Percentiles rank a stretch among this genome's conserved stretches.
Evolutionary conservation across 305 asterid genomes (phyloP).

Genomic region (Plantago rigida): DNA sequence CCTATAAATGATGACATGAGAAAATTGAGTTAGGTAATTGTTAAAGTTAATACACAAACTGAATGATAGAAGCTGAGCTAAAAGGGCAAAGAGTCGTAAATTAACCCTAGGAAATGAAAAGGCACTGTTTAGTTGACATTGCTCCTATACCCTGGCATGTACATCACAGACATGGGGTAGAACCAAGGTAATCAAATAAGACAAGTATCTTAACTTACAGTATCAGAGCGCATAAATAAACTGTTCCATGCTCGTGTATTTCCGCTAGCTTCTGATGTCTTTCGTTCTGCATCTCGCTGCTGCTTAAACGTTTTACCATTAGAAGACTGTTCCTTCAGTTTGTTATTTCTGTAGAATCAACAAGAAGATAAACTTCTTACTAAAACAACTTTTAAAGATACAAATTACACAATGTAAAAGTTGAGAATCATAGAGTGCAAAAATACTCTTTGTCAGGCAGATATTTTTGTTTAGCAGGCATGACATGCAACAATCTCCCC

Average conservation of each 20-base stretch:
- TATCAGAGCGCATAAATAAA: slow-evolving; percentile 81
- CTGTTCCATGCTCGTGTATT: slow-evolving; percentile 80
- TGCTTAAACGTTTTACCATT: slow-evolving; percentile 51
- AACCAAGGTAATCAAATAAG: neutral
- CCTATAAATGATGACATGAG: slow-evolving; percentile 37
- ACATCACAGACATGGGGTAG: slow-evolving; percentile 3
- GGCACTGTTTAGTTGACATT: slow-evolving; percentile 2
- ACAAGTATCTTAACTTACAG: slow-evolving; percentile 46
- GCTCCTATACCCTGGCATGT: slow-evolving; percentile 6
- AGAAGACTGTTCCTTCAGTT: slow-evolving; percentile 36
- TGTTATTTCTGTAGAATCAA: slow-evolving; percentile 35
- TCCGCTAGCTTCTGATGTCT: slow-evolving; percentile 80
- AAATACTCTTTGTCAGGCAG: slow-evolving; percentile 46
- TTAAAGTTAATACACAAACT: slow-evolving; percentile 14
- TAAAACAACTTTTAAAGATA: too few relatives aligned
- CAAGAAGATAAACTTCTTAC: slow-evolving; percentile 15
- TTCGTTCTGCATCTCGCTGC: slow-evolving; percentile 57
- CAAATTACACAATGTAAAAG: too few relatives aligned
- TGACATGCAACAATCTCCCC: slow-evolving; percentile 86
- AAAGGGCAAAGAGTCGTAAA: slow-evolving; percentile 10
- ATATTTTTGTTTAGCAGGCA: slow-evolving; percentile 66
- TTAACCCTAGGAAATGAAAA: slow-evolving; percentile 12
- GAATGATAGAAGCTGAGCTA: slow-evolving; percentile 16
- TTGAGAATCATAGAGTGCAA: too few relatives aligned
- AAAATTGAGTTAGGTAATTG: slow-evolving; percentile 20